A percentile compares a stretch with the other conserved stretches of the same genome.
Evolutionary conservation across 495 filamentous ascomycete genomes (phyloP).

Genomic region (Thermochaetoides thermophila): DNA sequence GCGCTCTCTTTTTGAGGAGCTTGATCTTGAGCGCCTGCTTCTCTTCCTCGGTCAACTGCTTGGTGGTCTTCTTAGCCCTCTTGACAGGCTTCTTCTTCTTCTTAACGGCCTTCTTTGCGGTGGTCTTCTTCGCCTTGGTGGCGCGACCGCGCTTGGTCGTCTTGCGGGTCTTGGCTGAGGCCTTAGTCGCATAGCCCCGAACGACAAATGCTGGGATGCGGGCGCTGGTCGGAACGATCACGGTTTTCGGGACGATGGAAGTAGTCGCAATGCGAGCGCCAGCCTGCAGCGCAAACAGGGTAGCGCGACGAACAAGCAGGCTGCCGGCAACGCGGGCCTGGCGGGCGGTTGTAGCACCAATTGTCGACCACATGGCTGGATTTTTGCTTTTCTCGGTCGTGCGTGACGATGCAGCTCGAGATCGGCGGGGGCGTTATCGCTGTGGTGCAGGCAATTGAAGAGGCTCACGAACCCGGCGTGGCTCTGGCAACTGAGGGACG

Average conservation of each 20-base stretch:
- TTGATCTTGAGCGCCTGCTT: slow-evolving; percentile 7
- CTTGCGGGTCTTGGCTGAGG: slow-evolving; percentile 6
- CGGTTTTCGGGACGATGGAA: too few relatives aligned
- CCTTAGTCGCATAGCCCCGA: slow-evolving; percentile 16
- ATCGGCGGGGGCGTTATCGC: not conserved
- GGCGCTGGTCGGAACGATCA: slow-evolving; percentile 3
- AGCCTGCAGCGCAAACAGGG: not conserved
- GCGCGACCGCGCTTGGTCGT: slow-evolving; percentile 2
- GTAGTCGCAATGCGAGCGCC: not conserved
- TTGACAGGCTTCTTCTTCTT: slow-evolving; percentile 11
- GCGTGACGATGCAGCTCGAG: not conserved
- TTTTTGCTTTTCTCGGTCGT: not conserved
- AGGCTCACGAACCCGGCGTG: too few relatives aligned
- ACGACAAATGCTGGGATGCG: slow-evolving; percentile 6
- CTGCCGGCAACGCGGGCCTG: slow-evolving; percentile 7
- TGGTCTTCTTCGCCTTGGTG: slow-evolving; percentile 9
- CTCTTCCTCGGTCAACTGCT: slow-evolving; percentile 7
- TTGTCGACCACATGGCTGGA: slow-evolving; percentile 15
- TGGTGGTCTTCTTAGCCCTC: slow-evolving; percentile 5
- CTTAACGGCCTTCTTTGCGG: slow-evolving; percentile 10
- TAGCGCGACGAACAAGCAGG: slow-evolving; percentile 1
- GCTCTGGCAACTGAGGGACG: too few relatives aligned
- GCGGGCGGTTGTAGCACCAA: slow-evolving; percentile 14
- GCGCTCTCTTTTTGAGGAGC: slow-evolving; percentile 12
- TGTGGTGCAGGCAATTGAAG: too few relatives aligned